phyloP scores from a whole-genome alignment of 2,329 filamentous ascomycete species.

The Fusarium newnesense region DNA sequence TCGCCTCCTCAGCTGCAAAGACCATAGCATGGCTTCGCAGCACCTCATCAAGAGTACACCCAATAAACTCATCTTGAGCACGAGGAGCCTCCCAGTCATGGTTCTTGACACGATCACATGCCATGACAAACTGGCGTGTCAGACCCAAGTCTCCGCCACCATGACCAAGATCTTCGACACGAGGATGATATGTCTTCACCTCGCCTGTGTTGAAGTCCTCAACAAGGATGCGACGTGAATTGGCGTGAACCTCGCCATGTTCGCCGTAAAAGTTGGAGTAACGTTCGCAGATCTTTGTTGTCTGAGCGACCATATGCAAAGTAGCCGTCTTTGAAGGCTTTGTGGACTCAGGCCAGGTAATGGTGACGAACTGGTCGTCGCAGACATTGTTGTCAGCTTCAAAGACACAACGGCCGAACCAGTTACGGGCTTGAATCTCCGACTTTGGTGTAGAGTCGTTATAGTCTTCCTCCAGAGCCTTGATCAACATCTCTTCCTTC shows the following conservation, averaged over 20 bases:
- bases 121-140: conserved; percentile 82
- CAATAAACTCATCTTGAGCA: conserved; percentile 81
- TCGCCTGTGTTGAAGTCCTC: conserved; percentile 64
- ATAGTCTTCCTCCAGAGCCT: conserved; percentile 64
- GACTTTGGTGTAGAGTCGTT: conserved; percentile 58
- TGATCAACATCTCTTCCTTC: conserved; percentile 54
- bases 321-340: conserved; percentile 83
- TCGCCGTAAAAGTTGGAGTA: conserved; percentile 89
- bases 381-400: conserved; percentile 93
- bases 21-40: conserved; percentile 92
- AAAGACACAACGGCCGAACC: conserved; percentile 97
- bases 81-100: conserved; percentile 71
- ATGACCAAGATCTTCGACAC: conserved; percentile 52
- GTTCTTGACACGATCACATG: conserved; percentile 82
- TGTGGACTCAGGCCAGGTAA: conserved; percentile 81
- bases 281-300: conserved; percentile 85
- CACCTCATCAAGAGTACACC: conserved; percentile 86
- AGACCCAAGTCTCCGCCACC: conserved; percentile 65
- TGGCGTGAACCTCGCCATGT: conserved; percentile 85
- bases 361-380: conserved; percentile 90
- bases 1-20: conserved; percentile 92
- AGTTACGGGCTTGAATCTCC: conserved; percentile 65
- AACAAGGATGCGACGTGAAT: conserved; percentile 79
- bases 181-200: conserved; percentile 46
- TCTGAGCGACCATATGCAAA: conserved; percentile 95